phyloP scores from a whole-genome alignment of 2,329 filamentous ascomycete genomes.

The Ophiostoma sp. region DNA sequence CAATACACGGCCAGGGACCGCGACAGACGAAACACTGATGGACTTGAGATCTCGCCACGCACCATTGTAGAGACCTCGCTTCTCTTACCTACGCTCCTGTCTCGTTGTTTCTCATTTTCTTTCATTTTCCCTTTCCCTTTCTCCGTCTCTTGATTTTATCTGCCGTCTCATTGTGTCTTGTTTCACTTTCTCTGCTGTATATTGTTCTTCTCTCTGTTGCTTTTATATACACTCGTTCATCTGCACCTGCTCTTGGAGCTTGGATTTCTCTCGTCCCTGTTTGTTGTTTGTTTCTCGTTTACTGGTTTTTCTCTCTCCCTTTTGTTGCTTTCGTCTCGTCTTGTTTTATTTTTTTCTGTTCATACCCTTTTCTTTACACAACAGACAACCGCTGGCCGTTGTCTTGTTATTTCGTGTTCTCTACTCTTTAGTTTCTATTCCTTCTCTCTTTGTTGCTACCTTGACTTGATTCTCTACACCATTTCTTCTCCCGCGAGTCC shows the following conservation, averaged over 20 bases:
- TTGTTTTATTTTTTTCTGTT: constrained; percentile 13
- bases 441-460: constrained; percentile 1
- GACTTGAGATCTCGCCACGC: constrained; percentile 6
- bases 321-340: not conserved
- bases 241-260: not conserved
- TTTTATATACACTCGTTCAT: not conserved
- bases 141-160: not conserved
- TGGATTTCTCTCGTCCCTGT: not conserved
- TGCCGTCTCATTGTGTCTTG: constrained; percentile 5
- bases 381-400: constrained; percentile 2
- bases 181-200: not conserved
- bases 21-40: constrained; percentile 13
- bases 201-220: too few species aligned
- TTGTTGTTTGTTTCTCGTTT: not conserved
- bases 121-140: constrained; percentile 3
- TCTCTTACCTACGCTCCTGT: not conserved
- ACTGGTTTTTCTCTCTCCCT: not conserved
- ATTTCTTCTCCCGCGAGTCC: not conserved
- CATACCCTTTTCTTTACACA: not conserved
- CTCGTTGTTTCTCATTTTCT: not conserved
- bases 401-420: not conserved
- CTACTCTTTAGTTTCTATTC: not conserved
- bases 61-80: not conserved
- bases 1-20: constrained; percentile 13
- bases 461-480: not conserved